Evolutionary conservation across 192 early-diverging fungal species (phyloP).

Genomic region (Backusella tuberculispora): DNA sequence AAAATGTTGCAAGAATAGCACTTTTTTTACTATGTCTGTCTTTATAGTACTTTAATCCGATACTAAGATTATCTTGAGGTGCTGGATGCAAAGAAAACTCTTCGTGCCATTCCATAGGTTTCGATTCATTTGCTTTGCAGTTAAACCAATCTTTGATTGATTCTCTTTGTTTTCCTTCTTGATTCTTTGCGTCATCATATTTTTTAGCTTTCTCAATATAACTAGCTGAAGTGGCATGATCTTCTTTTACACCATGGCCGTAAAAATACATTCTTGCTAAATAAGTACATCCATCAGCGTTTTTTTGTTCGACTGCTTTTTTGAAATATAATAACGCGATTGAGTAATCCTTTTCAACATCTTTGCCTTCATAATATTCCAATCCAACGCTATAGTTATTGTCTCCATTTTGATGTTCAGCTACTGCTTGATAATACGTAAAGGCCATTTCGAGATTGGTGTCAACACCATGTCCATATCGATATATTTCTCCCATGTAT

Average conservation of each 20-base stretch:
- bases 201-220: background rate
- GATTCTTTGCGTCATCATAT: background rate
- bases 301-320: background rate
- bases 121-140: background rate
- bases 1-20: background rate
- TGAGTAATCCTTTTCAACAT: background rate
- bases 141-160: background rate
- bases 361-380: background rate
- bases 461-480: background rate
- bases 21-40: background rate
- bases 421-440: background rate
- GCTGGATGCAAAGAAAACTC: background rate
- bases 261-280: background rate
- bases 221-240: background rate
- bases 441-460: background rate
- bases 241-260: background rate
- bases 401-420: background rate
- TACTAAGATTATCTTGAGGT: background rate
- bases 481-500: background rate
- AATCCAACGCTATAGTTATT: background rate
- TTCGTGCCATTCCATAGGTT: background rate
- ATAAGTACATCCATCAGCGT: background rate
- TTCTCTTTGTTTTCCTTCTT: background rate
- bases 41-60: background rate
- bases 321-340: background rate